Base-by-base conservation (phyloP, 768 basidiomycete genomes). In the Lactarius tabidus region DNA sequence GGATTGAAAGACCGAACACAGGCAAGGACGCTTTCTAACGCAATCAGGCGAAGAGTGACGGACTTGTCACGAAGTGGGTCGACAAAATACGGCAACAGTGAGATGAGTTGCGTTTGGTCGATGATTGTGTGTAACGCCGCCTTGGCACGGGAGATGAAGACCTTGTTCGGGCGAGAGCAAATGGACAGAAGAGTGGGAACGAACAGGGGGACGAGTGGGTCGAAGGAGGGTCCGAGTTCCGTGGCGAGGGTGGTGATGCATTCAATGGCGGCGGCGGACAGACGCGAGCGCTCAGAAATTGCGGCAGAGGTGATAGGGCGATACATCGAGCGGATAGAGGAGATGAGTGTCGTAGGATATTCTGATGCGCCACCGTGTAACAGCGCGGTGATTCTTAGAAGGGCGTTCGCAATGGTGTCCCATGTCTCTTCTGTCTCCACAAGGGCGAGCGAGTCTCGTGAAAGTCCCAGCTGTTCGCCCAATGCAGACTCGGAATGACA, bases 391-490 rank as follows among this genome's bases (percentile, higher is more conserved):
- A 92, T 73, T 17, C 77, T 73, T 26, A 71, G 62, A 57, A 91
- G 71, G 5, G 80, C 79, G 39, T 81, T 78, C 2, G 81, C 74
- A 55, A 93, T 89, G 20, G 74, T 78, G 62, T 91, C 89, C 91
- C 91, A 93, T 17, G 84, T 84, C 33, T 93, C 90, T 72, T 93
- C 91, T 3, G 88, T 84, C 74, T 93, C 91, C 38, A 79, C 71
- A 17, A 83, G 77, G 60, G 77, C 71, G 23, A 84, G 66, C 28
- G 76, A 72, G 68, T 77, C 73, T 63, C 79, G 79, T 26, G 83
- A 69, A 43, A 74, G 28, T 14, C 57, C 66, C 60, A 68, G 56
- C n/a, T 70, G 57, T 26, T 60, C 57, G 17, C 62, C 51, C 38
- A 71, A 31, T 17, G 18, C 43, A 31, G 57, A 58, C 36, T 63